Conservation (phyloP, 352 stramenopile genomes). For the Aphanomyces euteiches region DNA sequence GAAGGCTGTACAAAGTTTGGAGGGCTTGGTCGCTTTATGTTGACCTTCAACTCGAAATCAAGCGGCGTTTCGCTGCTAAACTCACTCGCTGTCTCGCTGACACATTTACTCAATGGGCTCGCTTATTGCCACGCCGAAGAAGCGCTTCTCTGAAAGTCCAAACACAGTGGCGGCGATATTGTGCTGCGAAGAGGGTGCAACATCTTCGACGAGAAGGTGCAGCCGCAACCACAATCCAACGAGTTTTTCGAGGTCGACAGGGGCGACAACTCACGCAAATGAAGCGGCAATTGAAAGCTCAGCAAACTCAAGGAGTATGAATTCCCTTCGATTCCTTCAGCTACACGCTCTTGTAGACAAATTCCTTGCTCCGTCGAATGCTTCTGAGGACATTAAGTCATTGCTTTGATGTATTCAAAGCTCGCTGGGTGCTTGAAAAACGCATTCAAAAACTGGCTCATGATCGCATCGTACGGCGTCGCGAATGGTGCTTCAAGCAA, state of each 20-base stretch:
- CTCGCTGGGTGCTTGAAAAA: neutral
- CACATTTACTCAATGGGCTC: constrained; percentile 53
- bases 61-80: constrained; percentile 45
- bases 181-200: constrained; percentile 48
- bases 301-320: constrained; percentile 38
- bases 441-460: neutral
- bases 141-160: constrained; percentile 50
- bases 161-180: constrained; percentile 51
- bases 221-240: constrained; percentile 46
- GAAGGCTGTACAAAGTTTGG: constrained; percentile 48
- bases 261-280: constrained; percentile 32
- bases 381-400: constrained; percentile 29
- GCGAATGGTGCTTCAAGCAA: constrained; percentile 19
- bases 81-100: constrained; percentile 40
- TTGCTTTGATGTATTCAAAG: constrained; percentile 41
- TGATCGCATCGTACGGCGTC: neutral
- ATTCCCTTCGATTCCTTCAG: neutral
- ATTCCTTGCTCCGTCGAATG: constrained; percentile 41
- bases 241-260: constrained; percentile 48
- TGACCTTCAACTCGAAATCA: constrained; percentile 41
- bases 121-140: constrained; percentile 37
- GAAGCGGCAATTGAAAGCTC: constrained; percentile 33
- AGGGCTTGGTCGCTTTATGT: constrained; percentile 50
- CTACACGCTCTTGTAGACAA: constrained; percentile 9
- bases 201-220: constrained; percentile 36